Conservation (phyloP, 1,284 basidiomycete genomes). For the Marasmius fiardii region DNA sequence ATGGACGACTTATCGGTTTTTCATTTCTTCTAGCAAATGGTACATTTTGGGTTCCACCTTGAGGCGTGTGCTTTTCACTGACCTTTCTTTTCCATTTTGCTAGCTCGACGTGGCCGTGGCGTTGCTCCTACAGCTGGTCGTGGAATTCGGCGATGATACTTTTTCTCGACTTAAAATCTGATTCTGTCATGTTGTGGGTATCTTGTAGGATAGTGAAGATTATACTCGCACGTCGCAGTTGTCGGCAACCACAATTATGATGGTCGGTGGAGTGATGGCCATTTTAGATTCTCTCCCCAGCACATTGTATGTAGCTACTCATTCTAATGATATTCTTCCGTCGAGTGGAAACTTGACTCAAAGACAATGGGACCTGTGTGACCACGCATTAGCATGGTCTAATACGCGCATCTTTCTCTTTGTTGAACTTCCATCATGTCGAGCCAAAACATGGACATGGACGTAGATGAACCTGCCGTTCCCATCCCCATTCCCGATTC, state of each 20-base stretch:
- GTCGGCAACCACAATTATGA: too few species aligned
- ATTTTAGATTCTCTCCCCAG: too few species aligned
- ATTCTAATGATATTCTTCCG: not conserved
- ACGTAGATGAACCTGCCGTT: constrained; percentile 1
- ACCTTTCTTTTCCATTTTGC: constrained; percentile 18
- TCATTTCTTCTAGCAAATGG: constrained; percentile 53
- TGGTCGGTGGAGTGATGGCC: too few species aligned
- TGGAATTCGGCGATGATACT: constrained; percentile 69
- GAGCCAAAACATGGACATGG: not conserved
- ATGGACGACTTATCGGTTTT: constrained; percentile 16
- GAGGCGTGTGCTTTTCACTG: constrained; percentile 2
- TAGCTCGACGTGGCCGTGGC: constrained; percentile 82
- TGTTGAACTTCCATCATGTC: not conserved
- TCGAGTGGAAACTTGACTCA: too few species aligned
- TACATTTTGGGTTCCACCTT: constrained; percentile 26
- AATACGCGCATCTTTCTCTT: not conserved
- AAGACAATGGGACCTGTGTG: too few species aligned
- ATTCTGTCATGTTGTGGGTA: not conserved
- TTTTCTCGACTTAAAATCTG: not conserved
- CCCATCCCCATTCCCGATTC: constrained; percentile 5
- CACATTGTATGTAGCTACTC: not conserved
- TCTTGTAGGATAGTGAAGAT: constrained; percentile 10
- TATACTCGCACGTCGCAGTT: not conserved
- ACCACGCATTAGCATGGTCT: too few species aligned
- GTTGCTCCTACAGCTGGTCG: constrained; percentile 61